phyloP scores from a whole-genome alignment of 2,329 filamentous ascomycete species.

The Cercospora sp. region DNA sequence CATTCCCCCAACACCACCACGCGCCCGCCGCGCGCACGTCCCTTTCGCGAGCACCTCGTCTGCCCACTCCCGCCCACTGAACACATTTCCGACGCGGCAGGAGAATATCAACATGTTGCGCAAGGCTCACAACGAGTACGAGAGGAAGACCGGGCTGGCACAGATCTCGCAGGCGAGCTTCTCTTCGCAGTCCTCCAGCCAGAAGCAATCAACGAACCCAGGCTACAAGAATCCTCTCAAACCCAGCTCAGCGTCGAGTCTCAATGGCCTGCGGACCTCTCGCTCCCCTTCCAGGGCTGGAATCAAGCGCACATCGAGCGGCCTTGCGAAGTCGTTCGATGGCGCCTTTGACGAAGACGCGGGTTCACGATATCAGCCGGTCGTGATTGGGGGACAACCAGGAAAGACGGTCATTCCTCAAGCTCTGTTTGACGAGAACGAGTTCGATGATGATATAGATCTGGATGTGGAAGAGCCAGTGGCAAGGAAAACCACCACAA shows the following conservation, averaged over 20 bases:
- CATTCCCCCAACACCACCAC: slow-evolving; percentile 25
- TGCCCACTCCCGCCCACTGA: not conserved
- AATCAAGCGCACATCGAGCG: slow-evolving; percentile 50
- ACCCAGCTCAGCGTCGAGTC: slow-evolving; percentile 32
- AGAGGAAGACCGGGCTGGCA: slow-evolving; percentile 38
- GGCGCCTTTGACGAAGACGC: slow-evolving; percentile 42
- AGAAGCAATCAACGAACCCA: slow-evolving; percentile 44
- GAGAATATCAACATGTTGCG: slow-evolving; percentile 42
- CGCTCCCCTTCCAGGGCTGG: slow-evolving; percentile 23
- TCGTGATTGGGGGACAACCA: slow-evolving; percentile 45
- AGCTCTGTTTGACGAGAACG: slow-evolving; percentile 68
- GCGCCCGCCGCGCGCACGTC: slow-evolving; percentile 11
- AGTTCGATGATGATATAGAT: slow-evolving; percentile 82
- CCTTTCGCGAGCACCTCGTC: slow-evolving; percentile 16
- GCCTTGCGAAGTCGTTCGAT: slow-evolving; percentile 49
- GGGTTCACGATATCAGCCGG: slow-evolving; percentile 35
- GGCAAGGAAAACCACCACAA: slow-evolving; percentile 45
- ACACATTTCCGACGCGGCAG: slow-evolving; percentile 16
- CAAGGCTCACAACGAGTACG: slow-evolving; percentile 44
- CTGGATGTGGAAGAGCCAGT: slow-evolving; percentile 67
- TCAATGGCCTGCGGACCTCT: slow-evolving; percentile 31
- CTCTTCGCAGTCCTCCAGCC: slow-evolving; percentile 59
- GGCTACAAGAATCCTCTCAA: slow-evolving; percentile 40
- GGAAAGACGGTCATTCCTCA: slow-evolving; percentile 21
- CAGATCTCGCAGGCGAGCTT: slow-evolving; percentile 55